phyloP scores from a whole-genome alignment of 2,329 filamentous ascomycete genomes.

The Fusarium papillatum region DNA sequence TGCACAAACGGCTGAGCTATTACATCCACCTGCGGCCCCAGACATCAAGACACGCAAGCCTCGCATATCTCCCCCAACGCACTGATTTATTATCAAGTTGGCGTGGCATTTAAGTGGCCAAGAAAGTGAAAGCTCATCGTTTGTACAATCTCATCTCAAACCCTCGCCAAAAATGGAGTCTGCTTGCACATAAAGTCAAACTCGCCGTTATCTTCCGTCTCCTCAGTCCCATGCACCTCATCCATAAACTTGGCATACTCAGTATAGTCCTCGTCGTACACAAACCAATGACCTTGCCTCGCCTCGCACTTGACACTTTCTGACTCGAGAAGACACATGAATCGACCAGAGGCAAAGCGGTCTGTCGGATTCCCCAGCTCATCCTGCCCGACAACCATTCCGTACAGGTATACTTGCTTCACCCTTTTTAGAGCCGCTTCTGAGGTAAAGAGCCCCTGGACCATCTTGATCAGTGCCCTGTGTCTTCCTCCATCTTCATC shows the following conservation, averaged over 20 bases:
- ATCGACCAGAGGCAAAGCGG: not conserved
- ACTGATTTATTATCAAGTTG: not conserved
- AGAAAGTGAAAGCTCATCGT: not conserved
- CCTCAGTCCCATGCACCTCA: not conserved
- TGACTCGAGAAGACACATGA: slow-evolving; percentile 1
- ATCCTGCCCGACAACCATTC: not conserved
- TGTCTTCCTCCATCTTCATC: slow-evolving; percentile 2
- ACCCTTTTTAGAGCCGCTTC: not conserved
- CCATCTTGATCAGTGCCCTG: not conserved
- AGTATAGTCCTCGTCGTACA: not conserved
- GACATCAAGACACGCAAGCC: too few species aligned
- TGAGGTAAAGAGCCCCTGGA: not conserved
- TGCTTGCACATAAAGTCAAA: not conserved
- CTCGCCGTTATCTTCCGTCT: not conserved
- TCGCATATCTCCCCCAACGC: too few species aligned
- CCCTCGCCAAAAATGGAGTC: not conserved
- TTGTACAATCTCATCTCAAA: not conserved
- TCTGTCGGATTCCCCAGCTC: not conserved
- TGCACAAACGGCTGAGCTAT: too few species aligned
- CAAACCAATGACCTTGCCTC: slow-evolving; percentile 22
- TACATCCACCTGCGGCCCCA: too few species aligned
- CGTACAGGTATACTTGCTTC: slow-evolving; percentile 14
- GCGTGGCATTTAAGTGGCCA: not conserved
- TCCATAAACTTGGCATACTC: not conserved
- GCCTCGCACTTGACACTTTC: slow-evolving; percentile 14